Evolutionary conservation across 495 filamentous ascomycete genomes (phyloP).

Genomic region (Neurospora sp.): DNA sequence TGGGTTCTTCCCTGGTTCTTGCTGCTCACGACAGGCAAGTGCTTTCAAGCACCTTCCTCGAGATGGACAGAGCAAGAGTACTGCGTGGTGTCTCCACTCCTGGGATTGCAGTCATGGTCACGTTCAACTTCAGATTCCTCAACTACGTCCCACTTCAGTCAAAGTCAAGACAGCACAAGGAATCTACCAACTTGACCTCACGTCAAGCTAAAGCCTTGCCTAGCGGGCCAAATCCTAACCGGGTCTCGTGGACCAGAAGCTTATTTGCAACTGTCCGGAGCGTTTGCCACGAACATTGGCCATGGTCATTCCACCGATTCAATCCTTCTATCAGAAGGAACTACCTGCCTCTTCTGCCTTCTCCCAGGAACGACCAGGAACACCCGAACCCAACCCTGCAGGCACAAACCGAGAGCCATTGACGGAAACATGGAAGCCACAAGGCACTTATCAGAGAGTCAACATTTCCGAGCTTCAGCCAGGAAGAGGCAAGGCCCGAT

Average conservation of each 20-base stretch:
- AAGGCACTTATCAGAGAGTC: slow-evolving; percentile 39
- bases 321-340: slow-evolving; percentile 42
- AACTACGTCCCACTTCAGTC: not conserved
- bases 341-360: not conserved
- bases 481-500: slow-evolving; percentile 41
- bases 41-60: not conserved
- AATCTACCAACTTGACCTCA: not conserved
- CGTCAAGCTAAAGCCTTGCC: not conserved
- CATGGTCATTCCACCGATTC: slow-evolving; percentile 31
- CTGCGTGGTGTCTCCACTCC: not conserved
- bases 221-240: not conserved
- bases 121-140: not conserved
- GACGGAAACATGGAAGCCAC: slow-evolving; percentile 40
- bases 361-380: not conserved
- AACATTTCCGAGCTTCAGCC: slow-evolving; percentile 41
- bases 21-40: not conserved
- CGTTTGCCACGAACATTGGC: not conserved
- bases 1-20: not conserved
- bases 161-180: not conserved
- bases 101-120: not conserved
- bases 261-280: not conserved
- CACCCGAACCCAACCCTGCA: not conserved
- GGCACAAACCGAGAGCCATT: slow-evolving; percentile 2
- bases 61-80: not conserved
- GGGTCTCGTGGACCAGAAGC: not conserved